Evolutionary conservation across 164 flowering plant genomes (phyloP).

Genomic region (Brasenia schreberi): DNA sequence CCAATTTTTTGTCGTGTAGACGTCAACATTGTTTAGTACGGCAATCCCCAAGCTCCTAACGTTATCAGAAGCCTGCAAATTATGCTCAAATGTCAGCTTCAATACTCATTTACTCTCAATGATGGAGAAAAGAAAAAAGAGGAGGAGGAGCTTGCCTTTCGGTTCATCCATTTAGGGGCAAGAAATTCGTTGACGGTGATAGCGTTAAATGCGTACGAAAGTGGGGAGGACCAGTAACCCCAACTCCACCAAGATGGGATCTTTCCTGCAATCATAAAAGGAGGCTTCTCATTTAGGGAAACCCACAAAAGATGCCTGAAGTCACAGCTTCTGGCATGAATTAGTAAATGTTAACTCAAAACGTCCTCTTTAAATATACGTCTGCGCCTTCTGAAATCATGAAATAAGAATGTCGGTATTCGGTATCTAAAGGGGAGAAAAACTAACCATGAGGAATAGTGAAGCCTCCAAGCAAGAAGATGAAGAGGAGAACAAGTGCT

Average conservation of each 20-base stretch:
- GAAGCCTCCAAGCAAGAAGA: slow-evolving; percentile 34
- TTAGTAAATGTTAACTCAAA: not conserved
- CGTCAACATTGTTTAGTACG: slow-evolving; percentile 18
- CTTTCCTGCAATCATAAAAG: not conserved
- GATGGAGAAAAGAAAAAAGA: not conserved
- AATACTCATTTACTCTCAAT: not conserved
- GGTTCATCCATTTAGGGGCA: slow-evolving; percentile 29
- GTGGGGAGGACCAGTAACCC: slow-evolving; percentile 50
- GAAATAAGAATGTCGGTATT: too few species aligned
- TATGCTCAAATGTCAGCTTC: not conserved
- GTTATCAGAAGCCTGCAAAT: slow-evolving; percentile 4
- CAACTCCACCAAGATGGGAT: slow-evolving; percentile 39
- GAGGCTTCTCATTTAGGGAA: not conserved
- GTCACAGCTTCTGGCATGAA: not conserved
- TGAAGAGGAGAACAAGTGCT: slow-evolving; percentile 21
- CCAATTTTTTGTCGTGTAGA: slow-evolving; percentile 13
- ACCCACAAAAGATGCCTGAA: not conserved
- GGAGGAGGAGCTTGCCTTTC: slow-evolving; percentile 5
- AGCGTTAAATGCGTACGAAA: slow-evolving; percentile 43
- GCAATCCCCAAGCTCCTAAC: slow-evolving; percentile 8
- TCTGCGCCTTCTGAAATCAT: not conserved
- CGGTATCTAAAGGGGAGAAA: not conserved
- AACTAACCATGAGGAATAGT: slow-evolving; percentile 32
- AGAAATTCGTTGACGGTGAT: slow-evolving; percentile 34
- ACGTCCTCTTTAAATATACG: not conserved